Evolutionary conservation across 768 basidiomycete species (phyloP).

Genomic region (Lactifluus echinatus): DNA sequence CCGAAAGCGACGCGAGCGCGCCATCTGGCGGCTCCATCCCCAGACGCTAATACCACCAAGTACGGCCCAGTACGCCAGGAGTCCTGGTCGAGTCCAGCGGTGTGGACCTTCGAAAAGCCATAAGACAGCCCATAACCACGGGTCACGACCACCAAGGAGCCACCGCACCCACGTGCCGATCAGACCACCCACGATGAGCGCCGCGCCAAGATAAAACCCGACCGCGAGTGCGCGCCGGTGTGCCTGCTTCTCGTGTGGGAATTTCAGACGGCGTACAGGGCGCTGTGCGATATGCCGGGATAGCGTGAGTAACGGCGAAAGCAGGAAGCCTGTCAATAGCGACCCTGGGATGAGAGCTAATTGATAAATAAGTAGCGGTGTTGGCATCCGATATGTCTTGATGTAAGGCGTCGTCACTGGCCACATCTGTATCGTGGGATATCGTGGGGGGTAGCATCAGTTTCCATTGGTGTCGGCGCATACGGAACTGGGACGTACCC

Average conservation of each 20-base stretch:
- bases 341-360: conserved; percentile 89
- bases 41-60: conserved; percentile 80
- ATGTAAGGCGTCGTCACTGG: conserved; percentile 73
- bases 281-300: conserved; percentile 87
- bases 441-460: background rate
- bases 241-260: conserved; percentile 72
- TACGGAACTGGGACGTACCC: conserved; percentile 40
- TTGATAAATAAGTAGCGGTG: conserved; percentile 86
- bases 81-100: conserved; percentile 68
- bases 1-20: conserved; percentile 62
- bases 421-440: conserved; percentile 49
- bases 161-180: conserved; percentile 92
- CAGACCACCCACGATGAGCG: conserved; percentile 69
- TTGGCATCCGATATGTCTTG: conserved; percentile 88
- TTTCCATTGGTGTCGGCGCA: background rate
- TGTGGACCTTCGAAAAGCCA: conserved; percentile 70
- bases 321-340: conserved; percentile 83
- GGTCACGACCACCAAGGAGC: conserved; percentile 72
- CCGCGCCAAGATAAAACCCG: conserved; percentile 72
- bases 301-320: conserved; percentile 88
- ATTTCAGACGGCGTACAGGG: conserved; percentile 71
- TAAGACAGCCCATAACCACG: conserved; percentile 78
- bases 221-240: conserved; percentile 78
- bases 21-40: conserved; percentile 90
- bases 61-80: conserved; percentile 80